A percentile compares a stretch with the other conserved stretches of the same genome.
These are phyloP conservation scores for Bruguiera sexangula DNA, from an alignment of 345 rosid species.

Conservation along the genomic window DNA sequence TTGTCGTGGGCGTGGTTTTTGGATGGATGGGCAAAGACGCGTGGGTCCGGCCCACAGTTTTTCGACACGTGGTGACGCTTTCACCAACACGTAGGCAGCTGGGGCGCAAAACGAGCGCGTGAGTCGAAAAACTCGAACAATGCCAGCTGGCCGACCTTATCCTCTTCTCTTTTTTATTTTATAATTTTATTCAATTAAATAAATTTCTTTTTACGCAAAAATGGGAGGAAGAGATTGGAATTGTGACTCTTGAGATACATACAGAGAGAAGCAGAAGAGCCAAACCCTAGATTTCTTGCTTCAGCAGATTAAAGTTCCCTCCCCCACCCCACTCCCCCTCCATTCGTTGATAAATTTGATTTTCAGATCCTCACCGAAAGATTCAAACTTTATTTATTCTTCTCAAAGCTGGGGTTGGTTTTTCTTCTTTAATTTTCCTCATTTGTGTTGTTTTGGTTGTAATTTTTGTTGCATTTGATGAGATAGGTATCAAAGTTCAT, in stretches of 20 bases:
- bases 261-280: slow-evolving; percentile 16
- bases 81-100: not conserved
- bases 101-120: not conserved
- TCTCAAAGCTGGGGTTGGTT: slow-evolving; percentile 27
- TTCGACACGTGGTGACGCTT: not conserved
- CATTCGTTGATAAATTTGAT: slow-evolving; percentile 25
- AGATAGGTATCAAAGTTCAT: not conserved
- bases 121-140: not conserved
- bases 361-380: not conserved
- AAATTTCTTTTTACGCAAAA: not conserved
- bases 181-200: not conserved
- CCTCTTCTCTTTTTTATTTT: slow-evolving; percentile 41
- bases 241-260: slow-evolving; percentile 25
- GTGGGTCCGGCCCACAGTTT: too few species aligned
- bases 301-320: slow-evolving; percentile 4
- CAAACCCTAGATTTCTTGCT: slow-evolving; percentile 52
- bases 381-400: slow-evolving; percentile 4
- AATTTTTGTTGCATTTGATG: slow-evolving; percentile 3
- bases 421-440: not conserved
- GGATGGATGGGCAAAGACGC: too few species aligned
- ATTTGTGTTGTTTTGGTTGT: not conserved
- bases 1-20: too few species aligned
- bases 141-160: slow-evolving; percentile 78
- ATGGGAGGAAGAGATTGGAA: not conserved
- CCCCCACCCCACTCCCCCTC: too few species aligned